Conservation (phyloP, 2,329 filamentous ascomycete genomes). For the Botrytis aclada region DNA sequence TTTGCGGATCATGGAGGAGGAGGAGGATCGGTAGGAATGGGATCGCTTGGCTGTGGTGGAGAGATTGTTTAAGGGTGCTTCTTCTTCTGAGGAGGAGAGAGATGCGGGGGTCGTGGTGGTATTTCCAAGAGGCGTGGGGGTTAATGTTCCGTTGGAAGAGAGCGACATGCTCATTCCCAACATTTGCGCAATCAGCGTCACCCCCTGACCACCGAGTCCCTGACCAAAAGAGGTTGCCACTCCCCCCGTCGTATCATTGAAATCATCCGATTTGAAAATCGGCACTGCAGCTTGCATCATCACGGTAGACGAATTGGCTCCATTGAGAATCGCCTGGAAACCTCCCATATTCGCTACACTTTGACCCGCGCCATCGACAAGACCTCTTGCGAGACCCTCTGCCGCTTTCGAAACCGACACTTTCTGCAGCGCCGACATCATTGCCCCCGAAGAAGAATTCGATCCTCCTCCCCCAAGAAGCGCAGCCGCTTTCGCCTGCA, state of each 20-base stretch:
- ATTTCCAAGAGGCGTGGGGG: not conserved
- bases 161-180: not conserved
- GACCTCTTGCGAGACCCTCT: constrained; percentile 13
- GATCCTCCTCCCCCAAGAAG: constrained; percentile 8
- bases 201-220: constrained; percentile 12
- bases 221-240: constrained; percentile 16
- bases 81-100: not conserved
- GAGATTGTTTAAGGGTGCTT: not conserved
- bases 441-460: not conserved
- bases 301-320: not conserved
- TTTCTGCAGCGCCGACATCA: constrained; percentile 1
- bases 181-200: constrained; percentile 3
- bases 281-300: constrained; percentile 3
- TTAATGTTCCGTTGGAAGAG: not conserved
- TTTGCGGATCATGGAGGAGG: not conserved
- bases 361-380: constrained; percentile 12
- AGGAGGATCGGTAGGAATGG: not conserved
- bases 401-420: constrained; percentile 16
- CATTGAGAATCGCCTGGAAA: constrained; percentile 10
- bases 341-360: constrained; percentile 15
- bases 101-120: not conserved
- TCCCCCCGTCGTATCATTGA: constrained; percentile 11
- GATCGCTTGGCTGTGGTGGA: not conserved
- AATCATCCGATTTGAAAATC: not conserved
- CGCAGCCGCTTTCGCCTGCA: constrained; percentile 4